phyloP scores from a whole-genome alignment of 2,329 filamentous ascomycete species.

The Venturia aucupariae region DNA sequence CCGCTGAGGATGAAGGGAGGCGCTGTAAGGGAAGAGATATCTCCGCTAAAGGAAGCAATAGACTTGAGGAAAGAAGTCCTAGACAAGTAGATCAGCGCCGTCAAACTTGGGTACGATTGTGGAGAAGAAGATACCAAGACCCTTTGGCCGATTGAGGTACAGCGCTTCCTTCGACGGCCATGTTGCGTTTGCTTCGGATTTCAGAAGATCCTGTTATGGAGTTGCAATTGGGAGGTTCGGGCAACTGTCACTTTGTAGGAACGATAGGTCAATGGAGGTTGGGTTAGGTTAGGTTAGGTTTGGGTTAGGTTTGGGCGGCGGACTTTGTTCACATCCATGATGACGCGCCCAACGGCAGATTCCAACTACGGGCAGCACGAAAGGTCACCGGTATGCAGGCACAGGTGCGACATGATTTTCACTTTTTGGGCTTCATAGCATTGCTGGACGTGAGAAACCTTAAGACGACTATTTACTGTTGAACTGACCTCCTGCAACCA shows the following conservation, averaged over 20 bases:
- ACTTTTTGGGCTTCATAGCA: too few species aligned
- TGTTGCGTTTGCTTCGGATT: neutral
- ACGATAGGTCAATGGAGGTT: neutral
- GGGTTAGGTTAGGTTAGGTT: neutral
- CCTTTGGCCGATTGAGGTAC: slow-evolving; percentile 38
- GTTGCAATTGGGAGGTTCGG: neutral
- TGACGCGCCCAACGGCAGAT: neutral
- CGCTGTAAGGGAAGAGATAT: slow-evolving; percentile 47
- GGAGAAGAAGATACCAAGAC: slow-evolving; percentile 40
- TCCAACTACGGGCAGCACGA: too few species aligned
- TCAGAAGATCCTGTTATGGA: neutral
- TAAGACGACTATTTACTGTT: too few species aligned
- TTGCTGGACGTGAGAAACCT: neutral
- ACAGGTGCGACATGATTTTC: neutral
- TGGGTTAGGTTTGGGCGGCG: neutral
- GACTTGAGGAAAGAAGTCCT: slow-evolving; percentile 27
- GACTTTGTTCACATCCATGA: neutral
- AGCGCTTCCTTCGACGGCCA: slow-evolving; percentile 32
- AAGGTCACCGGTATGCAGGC: too few species aligned
- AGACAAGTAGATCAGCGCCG: neutral
- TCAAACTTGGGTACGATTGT: slow-evolving; percentile 28
- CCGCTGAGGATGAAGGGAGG: slow-evolving; percentile 47
- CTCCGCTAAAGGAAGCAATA: slow-evolving; percentile 46
- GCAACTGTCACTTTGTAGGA: neutral
- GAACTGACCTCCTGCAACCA: too few species aligned